phyloP scores from a whole-genome alignment of 2,329 filamentous ascomycete genomes.

The Cercospora sp. region DNA sequence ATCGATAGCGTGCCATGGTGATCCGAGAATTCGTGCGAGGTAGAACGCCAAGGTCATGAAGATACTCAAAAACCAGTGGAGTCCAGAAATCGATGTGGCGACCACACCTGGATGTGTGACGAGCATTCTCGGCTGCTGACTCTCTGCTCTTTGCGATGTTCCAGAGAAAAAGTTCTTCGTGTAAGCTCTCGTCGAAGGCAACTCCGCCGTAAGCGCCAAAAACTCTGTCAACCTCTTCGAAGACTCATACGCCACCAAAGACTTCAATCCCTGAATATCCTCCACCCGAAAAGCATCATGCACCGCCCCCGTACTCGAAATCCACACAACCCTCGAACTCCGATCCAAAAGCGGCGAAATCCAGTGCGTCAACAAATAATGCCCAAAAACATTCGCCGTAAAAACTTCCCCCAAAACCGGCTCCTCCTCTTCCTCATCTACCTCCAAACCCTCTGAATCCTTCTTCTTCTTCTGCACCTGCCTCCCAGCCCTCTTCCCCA shows the following conservation, averaged over 20 bases:
- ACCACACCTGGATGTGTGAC: conserved; percentile 85
- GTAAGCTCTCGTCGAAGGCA: conserved; percentile 63
- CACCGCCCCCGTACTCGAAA: conserved; percentile 75
- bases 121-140: conserved; percentile 64
- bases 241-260: conserved; percentile 72
- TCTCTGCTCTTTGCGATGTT: conserved; percentile 23
- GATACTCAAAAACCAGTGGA: conserved; percentile 68
- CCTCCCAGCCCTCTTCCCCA: conserved; percentile 55
- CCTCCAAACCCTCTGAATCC: conserved; percentile 20
- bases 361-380: conserved; percentile 84
- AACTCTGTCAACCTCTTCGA: conserved; percentile 86
- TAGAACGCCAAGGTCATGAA: conserved; percentile 68
- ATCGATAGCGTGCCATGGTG: conserved; percentile 81
- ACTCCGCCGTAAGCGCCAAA: conserved; percentile 69
- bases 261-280: conserved; percentile 74
- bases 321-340: conserved; percentile 75
- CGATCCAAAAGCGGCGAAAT: conserved; percentile 68
- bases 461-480: conserved; percentile 46
- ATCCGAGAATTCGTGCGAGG: conserved; percentile 74
- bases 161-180: conserved; percentile 58
- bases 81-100: conserved; percentile 75
- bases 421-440: conserved; percentile 41
- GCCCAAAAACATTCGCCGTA: conserved; percentile 89
- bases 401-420: conserved; percentile 78
- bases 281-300: conserved; percentile 57